Conservation (phyloP, 2,329 filamentous ascomycete genomes). For the Curvularia sp. region DNA sequence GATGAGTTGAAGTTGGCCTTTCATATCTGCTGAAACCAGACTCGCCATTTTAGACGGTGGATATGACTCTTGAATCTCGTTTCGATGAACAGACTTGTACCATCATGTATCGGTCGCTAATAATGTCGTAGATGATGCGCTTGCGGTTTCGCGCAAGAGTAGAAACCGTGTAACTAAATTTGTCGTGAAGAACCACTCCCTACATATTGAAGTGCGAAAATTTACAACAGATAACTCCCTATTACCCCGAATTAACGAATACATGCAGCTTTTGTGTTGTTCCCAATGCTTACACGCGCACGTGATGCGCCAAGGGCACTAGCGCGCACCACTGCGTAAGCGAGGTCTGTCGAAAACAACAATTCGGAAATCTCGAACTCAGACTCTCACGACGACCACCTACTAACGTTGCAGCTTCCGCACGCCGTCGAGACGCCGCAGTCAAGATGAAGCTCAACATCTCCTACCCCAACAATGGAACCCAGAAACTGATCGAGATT, state of each 20-base stretch:
- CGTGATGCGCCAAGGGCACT: conserved; percentile 16
- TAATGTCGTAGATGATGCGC: background rate
- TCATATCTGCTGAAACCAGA: background rate
- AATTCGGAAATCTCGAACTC: conserved; percentile 25
- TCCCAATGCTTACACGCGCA: conserved; percentile 1
- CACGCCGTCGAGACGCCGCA: conserved; percentile 43
- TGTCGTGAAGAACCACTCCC: background rate
- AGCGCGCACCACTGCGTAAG: conserved; percentile 21
- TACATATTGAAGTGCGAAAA: background rate
- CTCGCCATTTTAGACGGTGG: background rate
- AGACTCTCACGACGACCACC: conserved; percentile 36
- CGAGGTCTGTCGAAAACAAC: conserved; percentile 16
- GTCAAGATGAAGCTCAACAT: conserved; percentile 78
- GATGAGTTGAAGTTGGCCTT: background rate
- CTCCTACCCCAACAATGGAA: conserved; percentile 97
- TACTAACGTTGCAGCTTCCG: conserved; percentile 49
- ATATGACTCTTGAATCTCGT: background rate
- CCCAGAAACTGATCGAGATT: conserved; percentile 98
- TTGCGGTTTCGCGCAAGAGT: background rate
- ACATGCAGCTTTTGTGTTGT: background rate
- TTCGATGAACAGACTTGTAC: background rate
- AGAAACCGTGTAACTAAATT: too few relatives aligned
- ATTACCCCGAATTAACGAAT: background rate
- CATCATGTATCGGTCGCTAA: background rate
- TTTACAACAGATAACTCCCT: too few relatives aligned